These are phyloP conservation scores for Ophiorrhiza pumila DNA, from an alignment of 257 asterid species.

Conservation along the genomic window DNA sequence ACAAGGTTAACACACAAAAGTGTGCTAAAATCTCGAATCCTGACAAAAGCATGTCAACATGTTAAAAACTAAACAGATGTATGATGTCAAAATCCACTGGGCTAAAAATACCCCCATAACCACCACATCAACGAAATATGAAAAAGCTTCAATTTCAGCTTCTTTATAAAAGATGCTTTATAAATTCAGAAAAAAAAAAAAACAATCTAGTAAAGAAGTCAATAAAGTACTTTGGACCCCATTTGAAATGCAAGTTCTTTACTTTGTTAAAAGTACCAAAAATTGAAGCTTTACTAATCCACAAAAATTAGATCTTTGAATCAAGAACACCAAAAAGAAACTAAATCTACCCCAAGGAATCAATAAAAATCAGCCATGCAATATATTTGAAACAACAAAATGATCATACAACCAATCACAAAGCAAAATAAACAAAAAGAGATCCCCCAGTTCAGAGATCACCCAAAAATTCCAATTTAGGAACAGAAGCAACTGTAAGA, in stretches of 20 bases:
- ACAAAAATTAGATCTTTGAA: neutral
- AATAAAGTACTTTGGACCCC: neutral
- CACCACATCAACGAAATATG: too few relatives aligned
- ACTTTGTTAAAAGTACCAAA: too few relatives aligned
- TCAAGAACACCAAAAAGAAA: neutral
- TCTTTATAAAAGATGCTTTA: neutral
- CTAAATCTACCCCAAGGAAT: neutral
- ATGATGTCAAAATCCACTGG: slow-evolving; percentile 2
- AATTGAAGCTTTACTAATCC: too few relatives aligned
- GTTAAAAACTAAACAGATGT: neutral
- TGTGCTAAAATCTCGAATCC: slow-evolving; percentile 30
- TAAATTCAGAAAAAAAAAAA: neutral
- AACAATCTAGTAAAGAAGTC: neutral
- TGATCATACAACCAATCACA: neutral
- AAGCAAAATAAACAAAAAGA: neutral
- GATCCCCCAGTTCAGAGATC: neutral
- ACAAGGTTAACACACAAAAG: slow-evolving; percentile 18
- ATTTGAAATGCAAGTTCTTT: neutral
- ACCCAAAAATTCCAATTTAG: neutral
- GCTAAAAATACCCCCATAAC: neutral
- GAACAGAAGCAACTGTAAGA: neutral
- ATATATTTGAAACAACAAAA: neutral
- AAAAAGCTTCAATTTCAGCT: neutral
- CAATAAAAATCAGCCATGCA: neutral
- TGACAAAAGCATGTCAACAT: slow-evolving; percentile 8